A percentile compares a stretch with the other conserved stretches of the same genome.
phyloP scores from a whole-genome alignment of 805 yeast species.

The Hanseniaspora occidentalis region DNA sequence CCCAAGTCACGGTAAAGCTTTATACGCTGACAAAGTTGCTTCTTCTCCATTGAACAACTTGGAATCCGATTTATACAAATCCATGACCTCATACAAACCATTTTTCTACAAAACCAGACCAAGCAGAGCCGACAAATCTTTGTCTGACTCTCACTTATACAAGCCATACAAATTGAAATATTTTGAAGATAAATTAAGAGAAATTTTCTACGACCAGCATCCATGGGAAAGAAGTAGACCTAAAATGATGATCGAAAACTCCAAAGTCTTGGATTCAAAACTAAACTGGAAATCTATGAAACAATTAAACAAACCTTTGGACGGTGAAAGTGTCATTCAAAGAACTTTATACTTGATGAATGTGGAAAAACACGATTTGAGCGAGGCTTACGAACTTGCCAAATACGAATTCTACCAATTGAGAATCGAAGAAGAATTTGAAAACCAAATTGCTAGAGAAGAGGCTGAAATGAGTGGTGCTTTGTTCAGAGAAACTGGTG shows the following conservation, averaged over 20 bases:
- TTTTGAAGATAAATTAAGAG: slow-evolving; percentile 66
- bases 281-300: slow-evolving; percentile 71
- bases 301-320: slow-evolving; percentile 63
- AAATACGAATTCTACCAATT: slow-evolving; percentile 79
- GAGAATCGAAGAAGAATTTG: slow-evolving; percentile 74
- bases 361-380: slow-evolving; percentile 24
- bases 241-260: slow-evolving; percentile 65
- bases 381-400: slow-evolving; percentile 74
- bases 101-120: slow-evolving; percentile 24
- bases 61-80: neutral
- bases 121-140: slow-evolving; percentile 12
- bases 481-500: slow-evolving; percentile 44
- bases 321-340: slow-evolving; percentile 83
- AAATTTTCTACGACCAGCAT: slow-evolving; percentile 77
- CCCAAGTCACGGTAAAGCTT: slow-evolving; percentile 14
- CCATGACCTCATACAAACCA: neutral
- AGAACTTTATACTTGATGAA: slow-evolving; percentile 48
- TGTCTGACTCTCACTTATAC: slow-evolving; percentile 12
- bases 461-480: slow-evolving; percentile 83
- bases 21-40: neutral
- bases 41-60: neutral
- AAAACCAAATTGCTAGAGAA: slow-evolving; percentile 59
- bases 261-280: slow-evolving; percentile 38
- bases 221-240: slow-evolving; percentile 98
- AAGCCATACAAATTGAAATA: slow-evolving; percentile 22